Conservation (phyloP, 257 asterid species). For the Scutellaria galericulata region DNA sequence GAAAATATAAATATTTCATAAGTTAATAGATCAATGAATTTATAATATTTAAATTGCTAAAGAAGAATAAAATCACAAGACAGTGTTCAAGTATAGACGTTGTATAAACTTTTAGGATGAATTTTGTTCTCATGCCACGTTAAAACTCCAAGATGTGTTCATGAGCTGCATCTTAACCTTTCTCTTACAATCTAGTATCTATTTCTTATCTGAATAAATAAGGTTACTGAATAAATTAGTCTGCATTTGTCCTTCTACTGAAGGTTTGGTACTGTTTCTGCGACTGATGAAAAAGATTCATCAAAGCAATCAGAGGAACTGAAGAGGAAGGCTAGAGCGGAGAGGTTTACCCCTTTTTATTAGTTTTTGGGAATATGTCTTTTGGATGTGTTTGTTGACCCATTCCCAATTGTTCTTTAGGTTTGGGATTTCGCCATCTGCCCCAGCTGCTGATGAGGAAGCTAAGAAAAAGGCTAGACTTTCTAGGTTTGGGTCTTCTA, state of each 20-base stretch:
- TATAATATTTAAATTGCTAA: no score
- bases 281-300: conserved; percentile 49
- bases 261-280: conserved; percentile 82
- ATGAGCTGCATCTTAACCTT: no score
- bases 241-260: conserved; percentile 22
- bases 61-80: no score
- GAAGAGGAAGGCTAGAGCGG: conserved; percentile 96
- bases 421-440: conserved; percentile 68
- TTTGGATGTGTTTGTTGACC: conserved; percentile 7
- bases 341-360: conserved; percentile 57
- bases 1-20: no score
- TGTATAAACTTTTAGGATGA: no score
- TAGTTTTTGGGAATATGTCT: not conserved
- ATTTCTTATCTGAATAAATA: not conserved
- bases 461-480: conserved; percentile 89
- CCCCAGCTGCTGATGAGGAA: conserved; percentile 71
- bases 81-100: no score
- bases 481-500: conserved; percentile 70
- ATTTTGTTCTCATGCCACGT: no score
- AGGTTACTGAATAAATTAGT: conserved; percentile 5
- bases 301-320: conserved; percentile 73
- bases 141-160: no score
- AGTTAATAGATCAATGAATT: no score
- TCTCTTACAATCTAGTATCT: no score
- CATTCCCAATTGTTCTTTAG: conserved; percentile 44